These are phyloP conservation scores for Lasiodiplodia citricola DNA, from an alignment of 2,329 filamentous ascomycete species.

Conservation along the genomic window DNA sequence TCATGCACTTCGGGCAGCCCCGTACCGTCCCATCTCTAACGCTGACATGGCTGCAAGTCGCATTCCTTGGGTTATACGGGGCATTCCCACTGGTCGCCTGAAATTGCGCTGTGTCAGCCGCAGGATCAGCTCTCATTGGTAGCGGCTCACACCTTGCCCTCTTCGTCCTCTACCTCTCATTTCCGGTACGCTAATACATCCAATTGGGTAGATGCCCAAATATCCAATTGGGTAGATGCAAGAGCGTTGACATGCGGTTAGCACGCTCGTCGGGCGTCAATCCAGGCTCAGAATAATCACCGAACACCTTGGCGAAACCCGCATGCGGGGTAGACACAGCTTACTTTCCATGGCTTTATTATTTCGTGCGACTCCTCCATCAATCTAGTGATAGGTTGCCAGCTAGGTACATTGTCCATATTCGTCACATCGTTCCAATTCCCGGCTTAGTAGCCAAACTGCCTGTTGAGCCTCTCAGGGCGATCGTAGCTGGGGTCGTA, in stretches of 20 bases:
- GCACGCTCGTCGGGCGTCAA: not conserved
- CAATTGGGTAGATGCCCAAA: not conserved
- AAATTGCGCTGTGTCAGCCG: not conserved
- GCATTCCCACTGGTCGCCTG: too few relatives aligned
- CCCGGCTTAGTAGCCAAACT: conserved; percentile 32
- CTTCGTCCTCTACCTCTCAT: not conserved
- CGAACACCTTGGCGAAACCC: not conserved
- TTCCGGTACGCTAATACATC: not conserved
- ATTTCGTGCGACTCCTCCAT: not conserved
- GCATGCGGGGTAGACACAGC: not conserved
- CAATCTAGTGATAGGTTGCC: not conserved
- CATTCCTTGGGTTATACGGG: too few relatives aligned
- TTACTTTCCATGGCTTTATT: conserved; percentile 4
- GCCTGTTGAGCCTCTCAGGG: conserved; percentile 15
- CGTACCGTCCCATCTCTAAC: not conserved
- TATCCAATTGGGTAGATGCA: not conserved
- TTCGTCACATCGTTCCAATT: not conserved
- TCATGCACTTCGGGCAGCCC: not conserved
- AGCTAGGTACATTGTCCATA: conserved; percentile 3
- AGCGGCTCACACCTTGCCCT: not conserved
- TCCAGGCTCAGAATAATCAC: not conserved
- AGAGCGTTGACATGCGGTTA: not conserved
- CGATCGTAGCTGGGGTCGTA: conserved; percentile 52
- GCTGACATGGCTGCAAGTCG: not conserved
- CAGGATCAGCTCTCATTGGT: not conserved